Conservation (phyloP, 306 rosid genomes). For the Cotoneaster glaucophyllus region DNA sequence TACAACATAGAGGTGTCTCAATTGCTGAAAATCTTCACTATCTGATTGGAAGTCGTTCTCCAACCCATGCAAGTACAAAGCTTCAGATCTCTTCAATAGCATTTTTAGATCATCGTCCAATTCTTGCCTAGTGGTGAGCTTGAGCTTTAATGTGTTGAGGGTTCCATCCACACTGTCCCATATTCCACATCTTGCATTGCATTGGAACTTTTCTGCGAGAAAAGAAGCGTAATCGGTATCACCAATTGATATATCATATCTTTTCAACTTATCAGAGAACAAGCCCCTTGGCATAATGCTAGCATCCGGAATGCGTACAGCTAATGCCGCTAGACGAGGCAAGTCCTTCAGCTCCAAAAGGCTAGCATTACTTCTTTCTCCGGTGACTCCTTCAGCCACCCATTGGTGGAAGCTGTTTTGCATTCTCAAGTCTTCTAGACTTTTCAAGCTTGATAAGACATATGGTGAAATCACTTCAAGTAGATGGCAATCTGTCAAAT, state of each 20-base stretch:
- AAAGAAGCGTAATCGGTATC: fast-evolving
- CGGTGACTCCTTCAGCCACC: background rate
- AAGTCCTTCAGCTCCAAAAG: constrained; percentile 26
- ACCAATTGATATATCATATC: constrained; percentile 33
- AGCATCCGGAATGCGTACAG: constrained; percentile 16
- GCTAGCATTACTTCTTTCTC: background rate
- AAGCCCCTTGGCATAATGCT: constrained; percentile 9
- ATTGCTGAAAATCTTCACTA: constrained; percentile 24
- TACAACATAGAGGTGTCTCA: constrained; percentile 36
- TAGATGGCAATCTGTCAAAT: constrained; percentile 26
- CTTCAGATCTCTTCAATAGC: constrained; percentile 27
- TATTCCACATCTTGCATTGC: too few species aligned
- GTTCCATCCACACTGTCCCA: fast-evolving
- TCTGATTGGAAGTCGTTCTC: constrained; percentile 3
- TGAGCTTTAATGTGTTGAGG: constrained; percentile 17
- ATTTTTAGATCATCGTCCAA: constrained; percentile 17
- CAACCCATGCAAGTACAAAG: constrained; percentile 33
- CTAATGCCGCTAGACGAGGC: constrained; percentile 15
- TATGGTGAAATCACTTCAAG: constrained; percentile 25
- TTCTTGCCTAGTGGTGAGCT: constrained; percentile 13
- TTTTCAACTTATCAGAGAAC: constrained; percentile 9
- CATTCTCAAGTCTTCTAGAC: constrained; percentile 37
- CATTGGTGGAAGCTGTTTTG: constrained; percentile 14
- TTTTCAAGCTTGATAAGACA: constrained; percentile 22
- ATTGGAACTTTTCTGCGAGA: fast-evolving